Evolutionary conservation across 2,329 filamentous ascomycete species (phyloP), one percentile per base, ranked within the genome.

Genomic region (Sordariomycetes sp.): DNA sequence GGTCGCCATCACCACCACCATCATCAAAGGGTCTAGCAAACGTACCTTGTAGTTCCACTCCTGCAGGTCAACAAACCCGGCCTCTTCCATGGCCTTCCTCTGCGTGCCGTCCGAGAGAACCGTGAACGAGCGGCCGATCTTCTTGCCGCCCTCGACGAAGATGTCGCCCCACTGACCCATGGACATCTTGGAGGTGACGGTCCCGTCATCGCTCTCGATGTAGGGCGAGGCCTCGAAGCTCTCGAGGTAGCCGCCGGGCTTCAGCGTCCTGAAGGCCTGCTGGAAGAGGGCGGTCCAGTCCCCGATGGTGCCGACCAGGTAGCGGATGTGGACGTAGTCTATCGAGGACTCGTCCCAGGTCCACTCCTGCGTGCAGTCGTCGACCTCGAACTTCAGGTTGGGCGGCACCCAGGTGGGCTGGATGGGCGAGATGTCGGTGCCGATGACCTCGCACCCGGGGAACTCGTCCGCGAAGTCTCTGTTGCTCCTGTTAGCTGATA

Each of bases 261-360:
- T 78, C 22, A 83, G 68, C 59, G 82, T 76, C 58, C 70, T 69
- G 61, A 70, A 80, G 0, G 76, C 68, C 59, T 81, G 79, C 16
- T 68, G 67, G 60, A 86, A 77, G 7, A 87, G 69, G 12, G 75
- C 69, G 20, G 74, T 72, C 71, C 83, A 87, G 62, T 83, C 77
- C 1, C 72, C 68, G 62, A 86, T 78, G 53, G 77, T 76, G 20
- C 84, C 85, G 2, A 75, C 72, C 70, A 88, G 75, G 62, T 81
- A 65, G 8, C 79, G 76, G 1, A 80, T 76, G 68, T 86, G 83
- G 59, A 87, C 76, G 60, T 79, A 79, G 68, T 86, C 82, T 63
- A 85, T 76, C 62, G 75, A 64, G 48, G 75, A 65, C 3, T 68
- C 64, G 8, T 66, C 62, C 32, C 63, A 66, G 0, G 80, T 72